Percentiles rank a stretch among this genome's conserved stretches.
Conservation (phyloP, 2,329 filamentous ascomycete genomes). For the Clonostachys chloroleuca region DNA sequence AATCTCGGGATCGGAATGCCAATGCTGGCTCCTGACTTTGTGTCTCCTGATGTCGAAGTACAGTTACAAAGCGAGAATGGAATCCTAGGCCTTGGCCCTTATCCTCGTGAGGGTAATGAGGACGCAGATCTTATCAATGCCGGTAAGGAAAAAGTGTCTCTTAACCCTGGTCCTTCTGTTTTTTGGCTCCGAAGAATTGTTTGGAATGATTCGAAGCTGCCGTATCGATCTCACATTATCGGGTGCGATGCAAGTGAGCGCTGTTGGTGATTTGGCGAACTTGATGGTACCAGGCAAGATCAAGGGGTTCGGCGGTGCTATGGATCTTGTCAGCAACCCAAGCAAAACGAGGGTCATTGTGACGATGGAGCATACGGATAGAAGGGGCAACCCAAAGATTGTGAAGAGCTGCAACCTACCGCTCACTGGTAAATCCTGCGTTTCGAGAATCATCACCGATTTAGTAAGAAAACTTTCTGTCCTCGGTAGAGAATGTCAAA, state of each 20-base stretch:
- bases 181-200: slow-evolving; percentile 78
- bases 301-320: slow-evolving; percentile 84
- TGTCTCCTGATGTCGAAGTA: too few relatives aligned
- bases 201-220: slow-evolving; percentile 82
- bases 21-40: too few relatives aligned
- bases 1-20: too few relatives aligned
- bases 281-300: slow-evolving; percentile 89
- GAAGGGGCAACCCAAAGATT: slow-evolving; percentile 66
- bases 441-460: slow-evolving; percentile 71
- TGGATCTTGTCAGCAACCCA: slow-evolving; percentile 70
- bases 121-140: slow-evolving; percentile 79
- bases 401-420: slow-evolving; percentile 60
- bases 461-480: slow-evolving; percentile 43
- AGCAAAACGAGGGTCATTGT: slow-evolving; percentile 70
- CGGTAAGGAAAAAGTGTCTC: slow-evolving; percentile 81
- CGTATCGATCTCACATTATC: slow-evolving; percentile 83
- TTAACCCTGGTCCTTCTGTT: slow-evolving; percentile 69
- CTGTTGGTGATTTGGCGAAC: slow-evolving; percentile 76
- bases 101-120: too few relatives aligned
- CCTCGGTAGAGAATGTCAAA: neutral
- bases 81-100: too few relatives aligned
- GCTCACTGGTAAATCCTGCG: slow-evolving; percentile 61
- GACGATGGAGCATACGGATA: slow-evolving; percentile 65
- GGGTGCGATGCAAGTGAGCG: slow-evolving; percentile 77
- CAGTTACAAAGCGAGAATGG: too few relatives aligned